Conservation (phyloP, 331 rosid species). For the Malus hybrid region DNA sequence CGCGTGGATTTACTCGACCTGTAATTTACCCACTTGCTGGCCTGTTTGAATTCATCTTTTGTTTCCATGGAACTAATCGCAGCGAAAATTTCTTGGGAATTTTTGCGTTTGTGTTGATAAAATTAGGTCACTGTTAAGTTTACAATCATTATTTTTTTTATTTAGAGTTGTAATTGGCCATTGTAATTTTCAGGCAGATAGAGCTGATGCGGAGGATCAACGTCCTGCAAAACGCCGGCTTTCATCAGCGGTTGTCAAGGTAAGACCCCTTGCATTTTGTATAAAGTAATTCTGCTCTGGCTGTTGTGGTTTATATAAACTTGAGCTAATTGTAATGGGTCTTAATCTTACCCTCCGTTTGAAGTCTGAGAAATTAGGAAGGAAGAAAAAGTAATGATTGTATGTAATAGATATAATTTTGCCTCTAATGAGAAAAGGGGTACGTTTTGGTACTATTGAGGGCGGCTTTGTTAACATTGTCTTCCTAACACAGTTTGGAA, state of each 20-base stretch:
- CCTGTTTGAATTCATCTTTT: not conserved
- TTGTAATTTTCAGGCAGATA: constrained; percentile 43
- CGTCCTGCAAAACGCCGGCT: constrained; percentile 68
- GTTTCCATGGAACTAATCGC: not conserved
- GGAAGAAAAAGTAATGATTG: not conserved
- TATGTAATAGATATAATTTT: not conserved
- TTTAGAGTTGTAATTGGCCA: not conserved
- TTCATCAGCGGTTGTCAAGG: constrained; percentile 60
- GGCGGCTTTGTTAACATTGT: not conserved
- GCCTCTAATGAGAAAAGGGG: not conserved
- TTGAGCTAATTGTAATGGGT: not conserved
- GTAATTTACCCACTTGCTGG: constrained; percentile 10
- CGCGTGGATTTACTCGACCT: constrained; percentile 51
- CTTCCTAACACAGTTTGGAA: not conserved
- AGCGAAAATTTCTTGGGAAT: not conserved
- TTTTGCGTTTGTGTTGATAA: not conserved
- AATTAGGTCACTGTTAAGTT: not conserved
- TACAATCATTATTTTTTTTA: not conserved
- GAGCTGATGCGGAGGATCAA: constrained; percentile 63
- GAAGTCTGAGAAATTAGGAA: not conserved
- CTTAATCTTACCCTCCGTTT: not conserved
- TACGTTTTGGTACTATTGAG: not conserved
- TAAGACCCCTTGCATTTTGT: not conserved
- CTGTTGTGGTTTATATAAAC: not conserved
- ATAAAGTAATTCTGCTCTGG: not conserved